A percentile compares a stretch with the other conserved stretches of the same genome.
phyloP scores from a whole-genome alignment of 768 basidiomycete species.

The Tephrocybe sp. region DNA sequence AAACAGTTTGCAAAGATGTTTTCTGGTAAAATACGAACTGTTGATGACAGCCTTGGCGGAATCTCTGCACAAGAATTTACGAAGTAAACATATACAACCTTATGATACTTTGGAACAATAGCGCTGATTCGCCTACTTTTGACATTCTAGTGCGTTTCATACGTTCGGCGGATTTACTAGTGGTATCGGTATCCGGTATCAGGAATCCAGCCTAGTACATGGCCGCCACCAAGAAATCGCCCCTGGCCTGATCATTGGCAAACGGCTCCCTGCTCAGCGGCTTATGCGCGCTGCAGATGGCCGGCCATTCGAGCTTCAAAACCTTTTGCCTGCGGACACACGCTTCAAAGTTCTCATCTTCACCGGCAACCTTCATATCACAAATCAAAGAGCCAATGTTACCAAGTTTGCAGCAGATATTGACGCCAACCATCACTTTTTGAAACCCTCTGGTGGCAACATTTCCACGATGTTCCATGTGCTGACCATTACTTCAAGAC shows the following conservation, averaged over 20 bases:
- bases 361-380: constrained; percentile 40
- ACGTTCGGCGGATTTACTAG: constrained; percentile 55
- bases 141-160: constrained; percentile 42
- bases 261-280: constrained; percentile 50
- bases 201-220: constrained; percentile 43
- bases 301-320: constrained; percentile 52
- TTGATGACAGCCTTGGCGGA: constrained; percentile 39
- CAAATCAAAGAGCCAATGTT: constrained; percentile 28
- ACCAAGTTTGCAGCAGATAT: constrained; percentile 33
- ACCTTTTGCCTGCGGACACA: constrained; percentile 49
- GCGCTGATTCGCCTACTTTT: neutral
- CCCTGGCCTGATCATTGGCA: constrained; percentile 43
- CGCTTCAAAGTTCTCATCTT: constrained; percentile 60
- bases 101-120: neutral
- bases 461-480: constrained; percentile 43
- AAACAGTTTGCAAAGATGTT: constrained; percentile 64
- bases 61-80: constrained; percentile 55
- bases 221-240: constrained; percentile 37
- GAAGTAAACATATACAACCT: constrained; percentile 25
- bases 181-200: constrained; percentile 56
- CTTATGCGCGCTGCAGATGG: constrained; percentile 52
- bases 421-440: constrained; percentile 21
- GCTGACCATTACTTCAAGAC: constrained; percentile 35
- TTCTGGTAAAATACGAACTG: constrained; percentile 62
- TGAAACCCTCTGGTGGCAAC: constrained; percentile 25